Evolutionary conservation across 1,139 yeast species (phyloP).

Genomic region (Yamadazyma songkhlaensis): DNA sequence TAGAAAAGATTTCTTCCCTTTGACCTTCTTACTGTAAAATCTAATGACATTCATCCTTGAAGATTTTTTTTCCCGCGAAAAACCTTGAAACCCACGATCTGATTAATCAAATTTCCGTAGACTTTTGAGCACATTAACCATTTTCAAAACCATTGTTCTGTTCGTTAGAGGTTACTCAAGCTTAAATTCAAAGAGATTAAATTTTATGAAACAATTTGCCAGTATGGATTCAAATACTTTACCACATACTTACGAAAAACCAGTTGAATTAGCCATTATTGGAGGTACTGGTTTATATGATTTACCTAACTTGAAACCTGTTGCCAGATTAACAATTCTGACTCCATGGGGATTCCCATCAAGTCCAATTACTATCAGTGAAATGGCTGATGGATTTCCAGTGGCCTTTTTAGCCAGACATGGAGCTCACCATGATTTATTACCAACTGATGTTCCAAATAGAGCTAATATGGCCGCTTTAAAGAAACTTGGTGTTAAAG

Average conservation of each 20-base stretch:
- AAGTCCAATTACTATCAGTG: slow-evolving; percentile 86
- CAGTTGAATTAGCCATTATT: slow-evolving; percentile 77
- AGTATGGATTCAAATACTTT: slow-evolving; percentile 15
- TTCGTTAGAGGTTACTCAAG: too few relatives aligned
- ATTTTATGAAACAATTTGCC: slow-evolving; percentile 2
- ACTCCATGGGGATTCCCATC: slow-evolving; percentile 99
- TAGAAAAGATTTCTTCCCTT: slow-evolving; percentile 1
- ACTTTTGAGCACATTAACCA: too few relatives aligned
- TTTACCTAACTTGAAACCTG: slow-evolving; percentile 76
- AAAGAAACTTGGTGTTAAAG: slow-evolving; percentile 81
- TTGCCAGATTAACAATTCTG: slow-evolving; percentile 72
- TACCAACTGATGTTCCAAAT: slow-evolving; percentile 90
- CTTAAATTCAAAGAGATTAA: too few relatives aligned
- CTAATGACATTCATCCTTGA: slow-evolving; percentile 1
- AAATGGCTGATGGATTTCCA: slow-evolving; percentile 70
- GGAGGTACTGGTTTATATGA: slow-evolving; percentile 99
- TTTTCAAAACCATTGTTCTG: too few relatives aligned
- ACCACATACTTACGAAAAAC: slow-evolving; percentile 39
- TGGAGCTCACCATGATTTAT: slow-evolving; percentile 82
- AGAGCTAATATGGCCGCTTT: slow-evolving; percentile 96
- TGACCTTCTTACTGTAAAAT: slow-evolving; percentile 7
- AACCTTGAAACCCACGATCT: not conserved
- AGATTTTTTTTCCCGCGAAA: slow-evolving; percentile 1
- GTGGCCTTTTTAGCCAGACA: slow-evolving; percentile 96
- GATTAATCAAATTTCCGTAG: too few relatives aligned